phyloP scores from a whole-genome alignment of 495 filamentous ascomycete species.

The Recurvomyces mirabilis region DNA sequence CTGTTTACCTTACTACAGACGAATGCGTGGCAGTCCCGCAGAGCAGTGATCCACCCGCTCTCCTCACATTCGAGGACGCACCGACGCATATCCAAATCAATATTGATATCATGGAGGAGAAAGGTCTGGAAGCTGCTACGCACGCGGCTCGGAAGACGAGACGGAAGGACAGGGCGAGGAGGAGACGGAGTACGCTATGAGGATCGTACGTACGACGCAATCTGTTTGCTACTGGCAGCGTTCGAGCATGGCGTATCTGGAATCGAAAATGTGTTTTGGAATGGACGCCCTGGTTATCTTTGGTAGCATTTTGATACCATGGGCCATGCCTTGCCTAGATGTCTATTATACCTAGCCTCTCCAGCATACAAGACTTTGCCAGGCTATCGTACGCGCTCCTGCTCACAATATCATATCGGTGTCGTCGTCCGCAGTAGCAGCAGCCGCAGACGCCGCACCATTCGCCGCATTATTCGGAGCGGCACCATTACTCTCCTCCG shows the following conservation, averaged over 20 bases:
- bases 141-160: not conserved
- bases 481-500: not conserved
- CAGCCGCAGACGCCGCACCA: not conserved
- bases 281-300: too few species aligned
- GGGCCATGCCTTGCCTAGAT: too few species aligned
- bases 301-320: too few species aligned
- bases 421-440: slow-evolving; percentile 13
- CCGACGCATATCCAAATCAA: slow-evolving; percentile 1
- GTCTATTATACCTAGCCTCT: too few species aligned
- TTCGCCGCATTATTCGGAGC: too few species aligned
- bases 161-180: not conserved
- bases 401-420: slow-evolving; percentile 20
- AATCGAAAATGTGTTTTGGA: too few species aligned
- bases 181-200: not conserved
- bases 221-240: too few species aligned
- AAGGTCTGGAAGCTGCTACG: slow-evolving; percentile 3
- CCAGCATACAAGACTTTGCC: too few species aligned
- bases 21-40: too few species aligned
- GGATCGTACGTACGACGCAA: too few species aligned
- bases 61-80: not conserved
- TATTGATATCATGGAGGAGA: slow-evolving; percentile 10
- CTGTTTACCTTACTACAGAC: not conserved
- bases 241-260: too few species aligned
- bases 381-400: too few species aligned
- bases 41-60: not conserved